Percentiles rank a stretch among this genome's conserved stretches.
These are phyloP conservation scores for Aristolochia californica DNA, from an alignment of 164 flowering plant genomes.

Conservation along the genomic window DNA sequence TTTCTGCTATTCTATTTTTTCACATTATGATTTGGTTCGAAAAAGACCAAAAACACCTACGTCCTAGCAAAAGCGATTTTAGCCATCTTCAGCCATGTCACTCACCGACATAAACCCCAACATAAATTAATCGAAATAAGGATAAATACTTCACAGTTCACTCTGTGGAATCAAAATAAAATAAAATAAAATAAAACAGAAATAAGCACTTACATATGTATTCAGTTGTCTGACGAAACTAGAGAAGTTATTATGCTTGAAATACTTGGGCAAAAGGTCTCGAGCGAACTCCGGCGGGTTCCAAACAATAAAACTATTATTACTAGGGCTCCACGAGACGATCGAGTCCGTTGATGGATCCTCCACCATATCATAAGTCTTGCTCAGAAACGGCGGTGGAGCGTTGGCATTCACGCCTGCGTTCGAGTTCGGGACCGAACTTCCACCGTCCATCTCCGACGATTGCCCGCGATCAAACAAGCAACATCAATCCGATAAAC, in stretches of 20 bases:
- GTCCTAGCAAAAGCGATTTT: no score
- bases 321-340: conserved; percentile 65
- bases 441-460: conserved; percentile 14
- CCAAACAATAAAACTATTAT: conserved; percentile 83
- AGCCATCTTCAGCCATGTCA: no score
- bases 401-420: conserved; percentile 12
- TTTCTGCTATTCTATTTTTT: no score
- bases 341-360: conserved; percentile 54
- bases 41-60: no score
- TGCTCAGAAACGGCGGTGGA: conserved; percentile 75
- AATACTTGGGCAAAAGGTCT: conserved; percentile 66
- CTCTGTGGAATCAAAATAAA: background rate
- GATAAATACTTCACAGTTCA: no score
- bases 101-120: no score
- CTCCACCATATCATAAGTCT: conserved; percentile 84
- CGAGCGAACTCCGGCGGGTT: conserved; percentile 58
- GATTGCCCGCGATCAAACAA: background rate
- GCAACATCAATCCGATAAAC: conserved; percentile 4
- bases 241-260: conserved; percentile 89
- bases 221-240: conserved; percentile 82
- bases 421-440: conserved; percentile 9
- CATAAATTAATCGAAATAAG: no score
- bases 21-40: no score
- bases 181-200: background rate
- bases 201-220: conserved; percentile 48